Evolutionary conservation across 2,329 filamentous ascomycete genomes (phyloP), one percentile per base, ranked within the genome.

Genomic region (Hypoxylon sp.): DNA sequence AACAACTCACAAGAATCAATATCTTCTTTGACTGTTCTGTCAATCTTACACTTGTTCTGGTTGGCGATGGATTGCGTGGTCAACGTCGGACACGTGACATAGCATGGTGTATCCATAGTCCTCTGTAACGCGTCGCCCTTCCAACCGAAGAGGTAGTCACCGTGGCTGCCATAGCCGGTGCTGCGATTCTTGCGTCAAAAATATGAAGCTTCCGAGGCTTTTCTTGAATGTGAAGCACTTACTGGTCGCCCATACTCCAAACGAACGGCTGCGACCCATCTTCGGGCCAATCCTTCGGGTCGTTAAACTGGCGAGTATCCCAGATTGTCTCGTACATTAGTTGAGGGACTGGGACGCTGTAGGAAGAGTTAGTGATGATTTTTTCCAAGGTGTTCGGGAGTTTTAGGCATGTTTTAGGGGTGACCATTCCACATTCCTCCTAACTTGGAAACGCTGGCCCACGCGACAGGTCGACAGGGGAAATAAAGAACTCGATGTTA

Each of bases 241-340:
- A 74, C 69, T 70, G 65, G 59, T 79, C 77, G 6, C 76, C 76
- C 35, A 76, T 78, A 29, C 73, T 76, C 70, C 78, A 76, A 1
- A 78, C 72, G 52, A 79, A 79, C 1, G 80, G 79, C 73, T 80
- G 78, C 52, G 72, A 74, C 42, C 79, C 80, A 50, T 81, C 78
- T 62, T 75, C 76, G 10, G 78, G 79, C 79, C 79, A 81, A 67
- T 77, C 79, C 22, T 70, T 74, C 67, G 79, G 72, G 71, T 80
- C 75, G 68, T 80, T 80, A 72, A 81, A 81, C 35, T 60, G 26
- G 6, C 68, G 71, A 2, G 77, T 82, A 56, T 83, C 81, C 74
- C 80, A 83, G 51, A 83, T 78, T 1, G 73, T 74, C 70, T 80
- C 75, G 63, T 75, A 78, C 80, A 82, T 81, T 11, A 83, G 62